Percentiles rank a stretch among this genome's conserved stretches.
These are phyloP conservation scores for Talaromyces adpressus DNA, from an alignment of 495 filamentous ascomycete genomes.

Conservation along the genomic window DNA sequence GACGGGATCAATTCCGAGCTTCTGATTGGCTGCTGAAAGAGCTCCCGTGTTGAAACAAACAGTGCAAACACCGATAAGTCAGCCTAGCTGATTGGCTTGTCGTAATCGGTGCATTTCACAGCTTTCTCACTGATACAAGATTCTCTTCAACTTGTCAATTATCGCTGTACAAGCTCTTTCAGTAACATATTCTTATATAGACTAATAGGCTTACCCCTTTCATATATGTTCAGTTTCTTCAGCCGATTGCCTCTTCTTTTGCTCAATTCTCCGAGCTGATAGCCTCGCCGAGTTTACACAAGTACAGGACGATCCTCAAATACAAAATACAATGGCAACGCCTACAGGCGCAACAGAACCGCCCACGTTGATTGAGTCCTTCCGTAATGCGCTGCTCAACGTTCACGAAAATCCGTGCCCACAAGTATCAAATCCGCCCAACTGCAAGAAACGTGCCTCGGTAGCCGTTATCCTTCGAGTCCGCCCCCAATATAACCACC, in stretches of 20 bases:
- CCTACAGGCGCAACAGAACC: not conserved
- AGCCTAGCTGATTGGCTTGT: not conserved
- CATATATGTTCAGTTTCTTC: too few relatives aligned
- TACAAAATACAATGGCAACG: not conserved
- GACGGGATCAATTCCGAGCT: not conserved
- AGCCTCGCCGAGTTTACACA: not conserved
- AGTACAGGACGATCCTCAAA: not conserved
- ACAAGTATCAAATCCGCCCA: slow-evolving; percentile 54
- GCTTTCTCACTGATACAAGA: not conserved
- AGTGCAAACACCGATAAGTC: not conserved
- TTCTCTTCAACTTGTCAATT: not conserved
- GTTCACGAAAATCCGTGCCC: slow-evolving; percentile 52
- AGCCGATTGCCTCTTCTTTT: not conserved
- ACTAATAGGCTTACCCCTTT: too few relatives aligned
- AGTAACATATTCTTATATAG: not conserved
- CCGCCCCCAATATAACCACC: slow-evolving; percentile 51
- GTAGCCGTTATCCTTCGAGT: slow-evolving; percentile 68
- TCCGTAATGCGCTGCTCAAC: slow-evolving; percentile 41
- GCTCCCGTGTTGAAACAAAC: not conserved
- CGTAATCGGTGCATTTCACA: too few relatives aligned
- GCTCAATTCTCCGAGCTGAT: not conserved
- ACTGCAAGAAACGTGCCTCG: slow-evolving; percentile 60
- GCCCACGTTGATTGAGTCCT: slow-evolving; percentile 14
- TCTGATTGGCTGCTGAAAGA: not conserved
- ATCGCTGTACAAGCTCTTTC: not conserved